These are phyloP conservation scores for Prunus kanzakura DNA, from an alignment of 306 rosid genomes.

Conservation along the genomic window DNA sequence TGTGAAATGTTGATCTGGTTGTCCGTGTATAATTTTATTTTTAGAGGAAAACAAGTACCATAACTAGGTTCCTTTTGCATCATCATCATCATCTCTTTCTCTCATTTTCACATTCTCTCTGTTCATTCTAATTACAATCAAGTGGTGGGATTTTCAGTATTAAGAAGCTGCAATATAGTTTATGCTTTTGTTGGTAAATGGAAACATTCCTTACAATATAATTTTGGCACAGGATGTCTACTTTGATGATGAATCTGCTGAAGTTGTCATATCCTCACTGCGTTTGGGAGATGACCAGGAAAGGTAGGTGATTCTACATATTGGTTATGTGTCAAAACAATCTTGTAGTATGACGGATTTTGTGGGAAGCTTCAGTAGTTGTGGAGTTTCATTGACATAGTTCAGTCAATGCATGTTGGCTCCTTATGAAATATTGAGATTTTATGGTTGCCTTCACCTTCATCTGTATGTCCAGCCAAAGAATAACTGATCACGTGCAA, in stretches of 20 bases:
- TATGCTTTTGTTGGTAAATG: neutral
- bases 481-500: neutral
- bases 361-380: neutral
- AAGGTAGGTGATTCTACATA: conserved; percentile 44
- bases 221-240: conserved; percentile 78
- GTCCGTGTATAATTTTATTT: no score
- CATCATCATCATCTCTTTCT: no score
- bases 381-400: neutral
- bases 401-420: neutral
- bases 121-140: neutral
- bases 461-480: neutral
- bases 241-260: conserved; percentile 99
- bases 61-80: no score
- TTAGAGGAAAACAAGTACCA: no score
- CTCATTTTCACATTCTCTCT: no score
- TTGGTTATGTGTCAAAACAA: neutral
- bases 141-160: neutral
- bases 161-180: neutral
- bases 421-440: neutral
- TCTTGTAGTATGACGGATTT: neutral
- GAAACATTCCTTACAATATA: conserved; percentile 22
- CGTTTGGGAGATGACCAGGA: conserved; percentile 98
- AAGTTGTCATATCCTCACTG: conserved; percentile 91
- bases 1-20: neutral
- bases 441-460: neutral